Evolutionary conservation across 306 rosid genomes (phyloP), one percentile per base, ranked within the genome.

Genomic region (Gastrolobium villosum): DNA sequence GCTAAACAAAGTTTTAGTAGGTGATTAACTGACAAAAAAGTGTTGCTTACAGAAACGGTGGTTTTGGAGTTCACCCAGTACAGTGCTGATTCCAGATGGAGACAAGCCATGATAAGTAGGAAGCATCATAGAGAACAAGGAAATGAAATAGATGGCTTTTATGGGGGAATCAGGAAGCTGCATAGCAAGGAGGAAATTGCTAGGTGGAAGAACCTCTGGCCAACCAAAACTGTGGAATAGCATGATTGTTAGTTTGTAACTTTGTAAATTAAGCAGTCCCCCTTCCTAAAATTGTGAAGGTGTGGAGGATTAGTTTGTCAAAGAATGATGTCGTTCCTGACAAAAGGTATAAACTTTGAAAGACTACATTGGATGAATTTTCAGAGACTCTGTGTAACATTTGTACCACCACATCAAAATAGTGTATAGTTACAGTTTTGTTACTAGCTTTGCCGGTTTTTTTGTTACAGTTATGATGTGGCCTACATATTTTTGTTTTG

Each of bases 81-180:
- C 78, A 55, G 20, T n/a, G 79, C 84, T 26, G 97, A 85, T 8
- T 95, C 99, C 3, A 84, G 87, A 40, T 95, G 99, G 99, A 93
- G 94, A 76, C 84, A 77, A 77, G 73, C 87, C 11, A 60, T 76
- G 78, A 87, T 95, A 90, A 87, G 87, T 79, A 79, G 93, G 84
- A 88, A 79, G 72, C 65, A 84, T 32, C 98, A 93, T 56, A 78
- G 74, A 64, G 97, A 95, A 90, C 83, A 87, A 88, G 99, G 99
- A 45, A 88, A 93, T 56, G 97, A 82, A 83, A 79, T 71, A 37
- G 93, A 91, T 71, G 99, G 99, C 1, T 91, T 90, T 65, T 95
- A 95, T 74, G 99, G 96, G 0, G 99, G 99, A 43, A 76, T 95
- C 37, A 85, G 99, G 81, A 93, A 93, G 86, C 84, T 95, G 20